Conservation (phyloP, 176 grass and related monocot genomes). For the Lolium perenne region DNA sequence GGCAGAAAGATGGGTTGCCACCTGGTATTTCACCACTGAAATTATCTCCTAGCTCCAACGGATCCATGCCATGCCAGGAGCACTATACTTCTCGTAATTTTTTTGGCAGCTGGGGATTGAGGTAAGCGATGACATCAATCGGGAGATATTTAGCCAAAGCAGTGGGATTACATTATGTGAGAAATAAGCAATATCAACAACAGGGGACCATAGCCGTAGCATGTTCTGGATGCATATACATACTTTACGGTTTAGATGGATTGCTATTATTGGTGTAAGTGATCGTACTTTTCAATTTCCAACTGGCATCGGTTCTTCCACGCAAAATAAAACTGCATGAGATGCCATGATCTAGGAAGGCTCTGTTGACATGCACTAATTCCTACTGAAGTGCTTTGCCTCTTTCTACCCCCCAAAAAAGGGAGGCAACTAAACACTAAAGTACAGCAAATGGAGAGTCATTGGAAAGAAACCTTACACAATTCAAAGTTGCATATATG, state of each 20-base stretch:
- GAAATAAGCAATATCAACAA: slow-evolving; percentile 8
- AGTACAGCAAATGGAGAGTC: neutral
- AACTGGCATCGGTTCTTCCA: neutral
- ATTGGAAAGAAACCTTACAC: neutral
- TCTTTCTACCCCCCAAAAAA: neutral
- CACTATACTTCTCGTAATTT: neutral
- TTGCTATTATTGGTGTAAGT: neutral
- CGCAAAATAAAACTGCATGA: slow-evolving; percentile 4
- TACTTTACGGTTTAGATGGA: neutral
- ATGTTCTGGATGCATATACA: slow-evolving; percentile 40
- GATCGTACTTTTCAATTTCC: slow-evolving; percentile 10
- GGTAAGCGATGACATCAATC: slow-evolving; percentile 65
- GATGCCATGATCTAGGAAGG: slow-evolving; percentile 3
- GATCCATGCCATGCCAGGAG: neutral
- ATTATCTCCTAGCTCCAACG: neutral
- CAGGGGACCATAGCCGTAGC: slow-evolving; percentile 42
- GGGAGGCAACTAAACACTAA: neutral
- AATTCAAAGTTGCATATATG: neutral
- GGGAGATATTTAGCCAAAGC: slow-evolving; percentile 4
- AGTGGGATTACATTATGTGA: slow-evolving; percentile 34
- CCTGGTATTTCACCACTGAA: neutral
- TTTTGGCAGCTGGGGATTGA: slow-evolving; percentile 29
- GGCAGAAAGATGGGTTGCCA: neutral
- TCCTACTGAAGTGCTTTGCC: neutral
- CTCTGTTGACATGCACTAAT: neutral